Evolutionary conservation across 768 basidiomycete genomes (phyloP), one percentile per base, ranked within the genome.

Genomic region (Xerocomus spinulosus): DNA sequence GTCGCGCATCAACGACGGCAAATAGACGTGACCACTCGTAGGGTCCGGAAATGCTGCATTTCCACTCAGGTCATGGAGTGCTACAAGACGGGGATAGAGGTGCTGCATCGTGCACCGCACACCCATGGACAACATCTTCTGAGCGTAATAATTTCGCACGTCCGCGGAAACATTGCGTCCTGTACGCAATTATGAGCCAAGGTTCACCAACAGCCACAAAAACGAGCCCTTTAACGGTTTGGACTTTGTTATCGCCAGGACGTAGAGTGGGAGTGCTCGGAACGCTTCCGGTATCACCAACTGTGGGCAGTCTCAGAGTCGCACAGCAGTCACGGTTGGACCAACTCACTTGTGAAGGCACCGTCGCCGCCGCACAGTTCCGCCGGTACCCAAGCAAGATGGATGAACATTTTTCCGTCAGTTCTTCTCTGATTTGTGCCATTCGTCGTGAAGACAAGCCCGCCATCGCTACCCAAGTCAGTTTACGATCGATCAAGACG

Each of bases 231-330:
- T 95, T n/a, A 99, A 69, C 17, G 92, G 84, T 64, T 96, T 95
- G 44, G 80, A 80, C 71, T 99, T 99, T 38, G 87, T 74, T 28
- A 97, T 78, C 10, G 83, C 83, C 3, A 97, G 73, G 3, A 80
- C 79, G 62, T 85, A 93, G 15, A 92, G 73, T 0, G 93, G 91
- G 35, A 98, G 76, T 1, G 85, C 77, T 59, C 86, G 85, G 74
- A 92, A 93, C 0, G 87, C 85, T 68, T 98, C 96, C 6, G 96
- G 96, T 21, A 99, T 81, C 51, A 99, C 87, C 52, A 99, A 69
- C 95, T 99, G 56, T 1, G 35, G 28, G 3, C 5, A 12, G 49
- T 42, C 32, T 55, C 36, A 51, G 57, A 49, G 18, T 42, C 17
- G 40, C 35, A 43, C 28, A 46, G 3, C 21, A 15, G 36, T 47